Base-by-base conservation (phyloP, 78 protist species). In the Creolimax fragrantissima region DNA sequence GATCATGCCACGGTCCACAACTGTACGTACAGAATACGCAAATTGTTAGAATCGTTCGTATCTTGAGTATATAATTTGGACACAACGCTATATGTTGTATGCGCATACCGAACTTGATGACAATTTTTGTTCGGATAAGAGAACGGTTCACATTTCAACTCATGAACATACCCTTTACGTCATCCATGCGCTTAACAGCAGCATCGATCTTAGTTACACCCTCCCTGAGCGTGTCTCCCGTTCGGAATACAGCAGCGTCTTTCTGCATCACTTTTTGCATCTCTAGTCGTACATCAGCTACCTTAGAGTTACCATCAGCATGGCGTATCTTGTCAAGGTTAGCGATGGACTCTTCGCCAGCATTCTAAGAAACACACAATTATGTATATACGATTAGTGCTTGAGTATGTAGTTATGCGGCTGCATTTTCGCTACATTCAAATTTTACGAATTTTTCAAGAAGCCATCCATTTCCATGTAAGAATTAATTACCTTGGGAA, bases 191-290 rank as follows among this genome's bases (percentile, higher is more conserved):
- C 45, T 24, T 39, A 24, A 41, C 43, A 35, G 24, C 92, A 41
- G 95, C 90, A 88, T 95, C 95, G 45, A 98, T 93, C 91, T 81
- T 4, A 74, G 39, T 41, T 47, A 93, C 96, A 83, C 99, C 99
- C 91, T 95, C 96, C 41, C 74, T 94, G 35, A 96, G 90, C 41
- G 91, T 88, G 7, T 3, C 35, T 47, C 94, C 96, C 36, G 84
- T 94, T 35, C 99, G 94, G 97, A 97, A 98, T n/a, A 98, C 99
- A 17, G 98, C 98, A 3, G 98, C 98, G 92, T 96, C 42, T 44
- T 85, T 90, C 90, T 96, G 97, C 99, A 97, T 97, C 47, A 92
- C 74, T 90, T 85, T 81, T 95, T 97, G 98, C 93, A 92, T 92
- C 45, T 95, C 67, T 36, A 81, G 67, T 44, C 99, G 97, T 41